A percentile compares a stretch with the other conserved stretches of the same genome.
Conservation (phyloP, 140 eudicot genomes). For the Bidens hawaiensis region DNA sequence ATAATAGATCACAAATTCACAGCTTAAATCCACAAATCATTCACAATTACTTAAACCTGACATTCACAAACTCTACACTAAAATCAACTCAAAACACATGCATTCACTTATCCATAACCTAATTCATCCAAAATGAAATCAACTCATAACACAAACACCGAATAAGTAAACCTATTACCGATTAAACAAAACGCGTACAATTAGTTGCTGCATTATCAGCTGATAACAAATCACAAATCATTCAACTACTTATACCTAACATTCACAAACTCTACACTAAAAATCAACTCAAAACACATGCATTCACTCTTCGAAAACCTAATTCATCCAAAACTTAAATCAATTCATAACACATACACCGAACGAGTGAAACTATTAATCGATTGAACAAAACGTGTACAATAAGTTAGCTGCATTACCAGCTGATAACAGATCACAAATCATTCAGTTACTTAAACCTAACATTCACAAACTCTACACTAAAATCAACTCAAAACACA, state of each 20-base stretch:
- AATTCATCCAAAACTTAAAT: background rate
- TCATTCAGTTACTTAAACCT: too few relatives aligned
- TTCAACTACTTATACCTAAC: too few relatives aligned
- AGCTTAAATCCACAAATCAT: constrained; percentile 3
- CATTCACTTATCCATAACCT: too few relatives aligned
- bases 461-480: too few relatives aligned
- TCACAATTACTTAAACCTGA: background rate
- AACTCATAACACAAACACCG: background rate
- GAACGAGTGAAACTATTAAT: background rate
- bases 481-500: too few relatives aligned
- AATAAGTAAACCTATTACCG: too few relatives aligned
- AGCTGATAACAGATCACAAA: too few relatives aligned
- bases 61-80: background rate
- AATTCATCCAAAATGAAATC: background rate
- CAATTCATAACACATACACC: background rate
- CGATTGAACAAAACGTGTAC: background rate
- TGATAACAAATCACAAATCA: too few relatives aligned
- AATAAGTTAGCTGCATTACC: too few relatives aligned
- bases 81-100: background rate
- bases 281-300: constrained; percentile 1
- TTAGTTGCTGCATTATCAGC: too few relatives aligned
- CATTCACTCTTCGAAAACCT: background rate
- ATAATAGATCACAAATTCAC: constrained; percentile 20
- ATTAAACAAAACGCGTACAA: too few relatives aligned
- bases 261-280: too few relatives aligned